Evolutionary conservation across 805 yeast species (phyloP), one percentile per base, ranked within the genome.

Genomic region (Monosporozyma yasuniensis): DNA sequence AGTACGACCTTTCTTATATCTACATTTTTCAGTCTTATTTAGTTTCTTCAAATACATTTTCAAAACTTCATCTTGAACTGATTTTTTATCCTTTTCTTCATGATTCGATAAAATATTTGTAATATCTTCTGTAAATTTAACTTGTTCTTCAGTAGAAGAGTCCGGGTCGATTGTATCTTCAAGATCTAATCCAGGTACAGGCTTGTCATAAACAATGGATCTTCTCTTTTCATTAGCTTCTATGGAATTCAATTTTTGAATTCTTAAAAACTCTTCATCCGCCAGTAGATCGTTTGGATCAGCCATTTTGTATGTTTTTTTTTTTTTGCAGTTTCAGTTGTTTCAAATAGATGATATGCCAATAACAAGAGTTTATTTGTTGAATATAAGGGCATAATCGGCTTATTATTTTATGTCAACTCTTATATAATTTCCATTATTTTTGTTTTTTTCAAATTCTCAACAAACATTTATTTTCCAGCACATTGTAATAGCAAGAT

Each of bases 211-310:
- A 7, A 44, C 50, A 21, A 56, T 50, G 11, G 60, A 55, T 34
- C 47, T 52, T 11, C 59, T 51, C 30, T 52, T 51, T 14, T 42
- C 25, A 32, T 52, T 42, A 30, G 46, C 49, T 8, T 54, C 56
- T 12, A 47, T 44, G 1, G 63, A 56, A 50, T 62, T 63, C 44
- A 63, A 49, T 46, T 51, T 54, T 37, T 56, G 57, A 41, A 63
- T 60, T 46, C 57, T 53, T 8, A 59, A 37, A 44, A 61, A 62
- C 34, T 57, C 55, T 41, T 61, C 60, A 43, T 62, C 59, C 21
- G 54, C 49, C 23, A 60, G 44, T 35, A 63, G 46, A n/a, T 58
- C 56, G 19, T 23, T 35, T 11, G 25, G 39, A 32, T 30, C 46
- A 14, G 19, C 21, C 46, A 44, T 44, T 7, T 19, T 43, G 35